phyloP scores from a whole-genome alignment of 2,329 filamentous ascomycete genomes.

The Amesomyces nigricolor region DNA sequence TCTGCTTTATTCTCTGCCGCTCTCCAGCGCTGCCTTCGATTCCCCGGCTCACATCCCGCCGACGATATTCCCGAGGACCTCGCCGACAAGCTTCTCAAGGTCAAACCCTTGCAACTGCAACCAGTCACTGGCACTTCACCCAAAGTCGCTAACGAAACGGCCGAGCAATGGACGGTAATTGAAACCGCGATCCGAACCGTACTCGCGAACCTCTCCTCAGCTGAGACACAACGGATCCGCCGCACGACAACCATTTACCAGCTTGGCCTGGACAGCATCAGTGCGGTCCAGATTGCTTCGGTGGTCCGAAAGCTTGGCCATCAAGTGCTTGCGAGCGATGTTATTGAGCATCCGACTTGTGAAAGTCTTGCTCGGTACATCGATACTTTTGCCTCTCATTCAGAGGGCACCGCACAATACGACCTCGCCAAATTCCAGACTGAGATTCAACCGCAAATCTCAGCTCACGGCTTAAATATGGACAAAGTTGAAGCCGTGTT shows the following conservation, averaged over 20 bases:
- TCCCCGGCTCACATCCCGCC: constrained; percentile 28
- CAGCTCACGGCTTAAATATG: constrained; percentile 1
- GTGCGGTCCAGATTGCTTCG: constrained; percentile 70
- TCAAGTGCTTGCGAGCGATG: constrained; percentile 60
- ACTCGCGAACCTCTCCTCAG: constrained; percentile 53
- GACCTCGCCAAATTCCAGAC: constrained; percentile 39
- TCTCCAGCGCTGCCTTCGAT: constrained; percentile 27
- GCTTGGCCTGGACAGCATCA: constrained; percentile 89
- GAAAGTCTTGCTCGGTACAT: constrained; percentile 33
- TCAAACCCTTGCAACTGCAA: not conserved
- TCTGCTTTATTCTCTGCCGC: constrained; percentile 28
- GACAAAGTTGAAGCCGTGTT: constrained; percentile 51
- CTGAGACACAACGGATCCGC: constrained; percentile 45
- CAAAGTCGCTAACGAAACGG: not conserved
- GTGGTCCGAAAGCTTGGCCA: constrained; percentile 56
- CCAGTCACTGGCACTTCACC: too few species aligned
- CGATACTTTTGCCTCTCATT: not conserved
- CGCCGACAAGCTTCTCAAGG: constrained; percentile 3
- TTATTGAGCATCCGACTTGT: constrained; percentile 58
- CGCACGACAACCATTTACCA: constrained; percentile 71
- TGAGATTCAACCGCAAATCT: constrained; percentile 30
- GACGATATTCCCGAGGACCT: constrained; percentile 23
- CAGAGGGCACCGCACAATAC: constrained; percentile 24
- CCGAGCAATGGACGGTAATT: constrained; percentile 41
- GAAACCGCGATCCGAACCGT: constrained; percentile 51